These are phyloP conservation scores for Colletotrichum musae DNA, from an alignment of 2,329 filamentous ascomycete species.

Conservation along the genomic window DNA sequence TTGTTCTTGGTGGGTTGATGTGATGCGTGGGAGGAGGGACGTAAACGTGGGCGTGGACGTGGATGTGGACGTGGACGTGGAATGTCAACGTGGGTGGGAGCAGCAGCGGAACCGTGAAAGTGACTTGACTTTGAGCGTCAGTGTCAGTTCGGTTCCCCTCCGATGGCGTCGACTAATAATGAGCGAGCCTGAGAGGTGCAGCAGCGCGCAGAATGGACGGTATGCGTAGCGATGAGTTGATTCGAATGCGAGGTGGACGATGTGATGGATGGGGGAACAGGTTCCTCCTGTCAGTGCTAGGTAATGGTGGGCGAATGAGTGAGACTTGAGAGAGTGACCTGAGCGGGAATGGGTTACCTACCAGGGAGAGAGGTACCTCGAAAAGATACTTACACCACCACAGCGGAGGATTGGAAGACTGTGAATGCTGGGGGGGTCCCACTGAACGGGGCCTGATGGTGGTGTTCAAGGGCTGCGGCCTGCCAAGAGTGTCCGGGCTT, in stretches of 20 bases:
- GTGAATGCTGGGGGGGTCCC: no score
- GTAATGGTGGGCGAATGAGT: background rate
- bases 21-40: slow-evolving; percentile 16
- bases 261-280: background rate
- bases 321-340: background rate
- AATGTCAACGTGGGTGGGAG: background rate
- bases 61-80: background rate
- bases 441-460: background rate
- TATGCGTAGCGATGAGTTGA: slow-evolving; percentile 11
- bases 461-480: background rate
- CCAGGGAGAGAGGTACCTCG: no score
- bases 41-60: background rate
- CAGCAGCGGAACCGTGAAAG: background rate
- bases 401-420: no score
- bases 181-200: slow-evolving; percentile 14
- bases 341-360: background rate
- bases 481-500: slow-evolving; percentile 3
- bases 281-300: background rate
- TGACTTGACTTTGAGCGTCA: background rate
- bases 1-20: slow-evolving; percentile 27
- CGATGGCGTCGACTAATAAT: slow-evolving; percentile 18
- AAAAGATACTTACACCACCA: no score
- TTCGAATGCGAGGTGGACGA: background rate
- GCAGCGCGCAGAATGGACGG: background rate
- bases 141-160: no score